Base-by-base conservation (phyloP, 495 filamentous ascomycete genomes). In the Penicillium samsonianum region DNA sequence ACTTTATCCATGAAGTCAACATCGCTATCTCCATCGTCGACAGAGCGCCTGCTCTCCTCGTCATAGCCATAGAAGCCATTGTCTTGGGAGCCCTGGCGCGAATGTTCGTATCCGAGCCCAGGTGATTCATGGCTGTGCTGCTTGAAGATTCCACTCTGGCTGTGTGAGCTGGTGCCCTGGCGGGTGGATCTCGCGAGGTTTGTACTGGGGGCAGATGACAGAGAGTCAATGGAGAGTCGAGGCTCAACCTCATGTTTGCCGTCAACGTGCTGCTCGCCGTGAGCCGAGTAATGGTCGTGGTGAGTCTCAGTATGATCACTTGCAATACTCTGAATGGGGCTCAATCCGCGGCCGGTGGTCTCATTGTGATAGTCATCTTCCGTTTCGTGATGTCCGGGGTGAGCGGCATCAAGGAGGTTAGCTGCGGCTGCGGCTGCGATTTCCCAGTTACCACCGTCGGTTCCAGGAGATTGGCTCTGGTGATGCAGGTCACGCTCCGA, bases 251-350 rank as follows among this genome's bases (percentile, higher is more conserved):
- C 72, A 31, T 57, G 65, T 25, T 75, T 67, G 38, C 62, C 65
- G 23, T 60, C 68, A 0, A 31, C 14, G 1, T 40, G 23, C 19
- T 52, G 43, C 33, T 63, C 51, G 20, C 17, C 25, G 26, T 53
- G 22, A 28, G n/a, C 52, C 17, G 33, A 23, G 49, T 59, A 49
- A 19, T 60, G 48, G 4, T 40, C 48, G 17, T 20, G 23, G 30
- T 64, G 62, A 6, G 65, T 71, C 20, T 74, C 69, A 17, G 76
- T 80, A 28, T 80, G 83, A 59, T 87, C 89, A 51, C 91, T 92
- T 0, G 90, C 90, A 26, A 94, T 87, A 56, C 92, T 96, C 59
- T 93, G 91, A 50, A 95, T 91, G 0, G 91, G 92, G 70, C 92
- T 96, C 20, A 92, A 72, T 14, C 83, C 83, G 28, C 88, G 87